A percentile compares a stretch with the other conserved stretches of the same genome.
Evolutionary conservation across 2,329 filamentous ascomycete species (phyloP).

Genomic region (Botrytis aclada): DNA sequence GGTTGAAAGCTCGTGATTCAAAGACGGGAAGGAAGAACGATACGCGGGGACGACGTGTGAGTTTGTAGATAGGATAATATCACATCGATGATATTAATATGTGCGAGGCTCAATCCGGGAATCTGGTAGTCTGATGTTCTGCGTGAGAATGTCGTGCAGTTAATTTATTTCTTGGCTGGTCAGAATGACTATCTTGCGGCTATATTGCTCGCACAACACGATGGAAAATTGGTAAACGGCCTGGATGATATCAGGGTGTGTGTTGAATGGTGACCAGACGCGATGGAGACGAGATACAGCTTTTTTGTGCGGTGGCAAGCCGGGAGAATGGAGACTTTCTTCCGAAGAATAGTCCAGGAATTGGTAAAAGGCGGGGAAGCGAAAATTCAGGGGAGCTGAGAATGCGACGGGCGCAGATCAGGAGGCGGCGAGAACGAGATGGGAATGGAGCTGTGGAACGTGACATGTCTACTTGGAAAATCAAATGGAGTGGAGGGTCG

Average conservation of each 20-base stretch:
- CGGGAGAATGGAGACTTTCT: not conserved
- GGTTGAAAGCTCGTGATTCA: conserved; percentile 5
- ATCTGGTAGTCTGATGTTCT: conserved; percentile 5
- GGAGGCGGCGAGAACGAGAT: conserved; percentile 3
- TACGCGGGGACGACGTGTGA: not conserved
- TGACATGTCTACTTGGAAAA: not conserved
- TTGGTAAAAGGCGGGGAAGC: not conserved
- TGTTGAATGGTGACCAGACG: not conserved
- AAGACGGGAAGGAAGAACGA: conserved; percentile 1
- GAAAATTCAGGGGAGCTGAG: conserved; percentile 5
- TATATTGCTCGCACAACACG: not conserved
- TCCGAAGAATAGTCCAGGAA: not conserved
- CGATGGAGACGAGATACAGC: not conserved
- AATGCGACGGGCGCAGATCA: not conserved
- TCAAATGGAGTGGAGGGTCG: not conserved
- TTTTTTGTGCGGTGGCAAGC: not conserved
- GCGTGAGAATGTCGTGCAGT: conserved; percentile 12
- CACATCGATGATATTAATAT: not conserved
- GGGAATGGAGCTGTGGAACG: not conserved
- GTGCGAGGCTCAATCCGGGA: conserved; percentile 12
- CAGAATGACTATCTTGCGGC: conserved; percentile 6
- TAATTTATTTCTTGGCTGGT: conserved; percentile 3
- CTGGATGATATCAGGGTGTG: not conserved
- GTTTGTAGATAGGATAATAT: conserved; percentile 3
- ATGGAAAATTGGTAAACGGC: not conserved